Base-by-base conservation (phyloP, 2,329 filamentous ascomycete species). In the Laburnicola sp. region DNA sequence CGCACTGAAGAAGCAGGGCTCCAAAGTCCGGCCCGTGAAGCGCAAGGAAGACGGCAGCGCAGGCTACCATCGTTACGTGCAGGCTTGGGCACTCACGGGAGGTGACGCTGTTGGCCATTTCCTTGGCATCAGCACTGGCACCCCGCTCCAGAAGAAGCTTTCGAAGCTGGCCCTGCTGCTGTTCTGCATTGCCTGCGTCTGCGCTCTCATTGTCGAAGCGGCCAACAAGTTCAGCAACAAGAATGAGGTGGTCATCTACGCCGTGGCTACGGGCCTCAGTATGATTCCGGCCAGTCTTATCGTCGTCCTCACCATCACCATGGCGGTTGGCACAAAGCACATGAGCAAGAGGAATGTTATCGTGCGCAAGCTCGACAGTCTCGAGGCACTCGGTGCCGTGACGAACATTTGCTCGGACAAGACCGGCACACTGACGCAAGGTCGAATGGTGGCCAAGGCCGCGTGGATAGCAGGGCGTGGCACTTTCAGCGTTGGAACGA, bases 1-100 rank as follows among this genome's bases (percentile, higher is more conserved):
- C 45, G 75, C 86, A 49, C 78, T 91, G 25, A 82, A 84, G 38
- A 80, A 82, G 31, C 79, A 79, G 51, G 55, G 56, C 6, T 65
- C 61, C 3, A 64, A 63, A 54, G 58, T 56, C 42, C 62, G 75
- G 38, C 68, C 64, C 2, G 74, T 76, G 40, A 77, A 77, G 67
- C 71, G 74, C 34, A 74, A 69, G 50, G 51, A 55, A 9, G 57
- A 66, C 30, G 68, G 68, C 9, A 60, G 58, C n/a, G 66, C 67
- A 4, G 59, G 62, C 27, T 60, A 61, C 3, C 65, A 70, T 50
- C 65, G 70, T 32, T 67, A 70, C 30, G 70, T 81, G 22, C 76
- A 82, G 54, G 82, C 80, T 2, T 73, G 75, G 46, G 73, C 76
- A 40, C 67, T 78, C 44, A 86, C 82, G 3, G 70, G 77, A 28